Base-by-base conservation (phyloP, 192 early-diverging fungal species). In the Backusella luteola region DNA sequence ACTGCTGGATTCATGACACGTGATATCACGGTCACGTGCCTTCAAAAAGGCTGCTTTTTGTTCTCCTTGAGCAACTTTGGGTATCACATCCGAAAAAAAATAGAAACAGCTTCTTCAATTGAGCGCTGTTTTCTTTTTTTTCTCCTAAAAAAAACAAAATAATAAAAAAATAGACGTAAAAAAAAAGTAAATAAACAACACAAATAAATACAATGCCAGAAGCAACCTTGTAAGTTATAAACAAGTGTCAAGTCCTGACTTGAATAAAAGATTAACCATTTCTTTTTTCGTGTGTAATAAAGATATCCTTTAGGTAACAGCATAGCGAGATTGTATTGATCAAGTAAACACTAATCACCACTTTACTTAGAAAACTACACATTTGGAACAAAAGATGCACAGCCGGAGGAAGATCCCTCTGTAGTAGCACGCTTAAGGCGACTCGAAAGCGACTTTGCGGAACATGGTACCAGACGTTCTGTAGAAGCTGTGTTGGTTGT, bases 401-500 rank as follows among this genome's bases (percentile, higher is more conserved):
- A 94, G 68, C 87, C 89, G 23, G 91, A 92, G 76, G 90, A 93
- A 79, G 87, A 88, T 78, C 82, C 87, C 17, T 81, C 80, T 17
- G 87, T 88, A 1, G 56, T 83, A 32, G 91, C 90, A 32, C 88
- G 93, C 9, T 77, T 94, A 56, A 76, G 78, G 26, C 77, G 91
- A 32, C 82, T 93, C 74, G 84, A 89, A 76, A 77, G 80, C 67
- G 91, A 95, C 59, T 94, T 90, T 80, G 87, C 88, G 21, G 79
- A 76, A 38, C 78, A 85, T 46, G 93, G 93, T 8, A 89, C 90
- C 85, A 83, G 93, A 68, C 73, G 82, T 21, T 90, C 90, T 9
- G 93, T 95, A 12, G 92, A 93, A 76, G 93, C 82, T 1, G 89
- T 94, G 9, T 75, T 95, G 29, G 86, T 94, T 1, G 91, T 94